Conservation (phyloP, 306 rosid species). For the Urtica urens region DNA sequence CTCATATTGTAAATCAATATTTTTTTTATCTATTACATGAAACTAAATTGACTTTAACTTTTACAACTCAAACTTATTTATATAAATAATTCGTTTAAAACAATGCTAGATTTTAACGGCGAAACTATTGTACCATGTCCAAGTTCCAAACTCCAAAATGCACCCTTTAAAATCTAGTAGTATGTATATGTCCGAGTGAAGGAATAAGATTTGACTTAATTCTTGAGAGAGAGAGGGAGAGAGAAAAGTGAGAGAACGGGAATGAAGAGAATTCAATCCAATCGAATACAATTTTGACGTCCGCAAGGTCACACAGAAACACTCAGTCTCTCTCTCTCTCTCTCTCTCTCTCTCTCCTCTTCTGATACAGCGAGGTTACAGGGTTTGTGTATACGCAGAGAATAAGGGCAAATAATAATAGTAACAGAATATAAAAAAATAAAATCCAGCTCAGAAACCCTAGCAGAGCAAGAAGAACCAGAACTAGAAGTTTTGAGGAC, state of each 20-base stretch:
- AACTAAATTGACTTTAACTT: too few relatives aligned
- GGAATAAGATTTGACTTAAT: slow-evolving; percentile 74
- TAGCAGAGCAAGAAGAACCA: slow-evolving; percentile 12
- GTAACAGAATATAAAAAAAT: too few relatives aligned
- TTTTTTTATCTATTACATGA: too few relatives aligned
- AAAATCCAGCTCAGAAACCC: slow-evolving; percentile 41
- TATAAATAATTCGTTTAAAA: too few relatives aligned
- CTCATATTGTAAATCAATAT: too few relatives aligned
- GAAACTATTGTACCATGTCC: too few relatives aligned
- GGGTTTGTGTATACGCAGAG: slow-evolving; percentile 20
- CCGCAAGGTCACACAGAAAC: slow-evolving; percentile 46
- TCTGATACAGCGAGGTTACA: slow-evolving; percentile 29
- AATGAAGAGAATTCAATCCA: slow-evolving; percentile 68
- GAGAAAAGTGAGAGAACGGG: slow-evolving; percentile 20
- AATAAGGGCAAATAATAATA: slow-evolving; percentile 3
- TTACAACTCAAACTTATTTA: too few relatives aligned
- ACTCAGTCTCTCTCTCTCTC: slow-evolving; percentile 10
- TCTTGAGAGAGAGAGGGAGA: slow-evolving; percentile 16
- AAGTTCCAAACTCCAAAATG: too few relatives aligned
- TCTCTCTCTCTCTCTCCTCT: slow-evolving; percentile 46
- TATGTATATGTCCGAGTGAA: neutral
- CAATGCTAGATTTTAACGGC: too few relatives aligned
- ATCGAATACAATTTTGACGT: slow-evolving; percentile 91
- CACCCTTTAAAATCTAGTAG: too few relatives aligned
- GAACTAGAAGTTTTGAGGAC: slow-evolving; percentile 7